Percentiles rank a stretch among this genome's conserved stretches.
These are phyloP conservation scores for Pisolithus sp. DNA, from an alignment of 768 basidiomycete species.

Conservation along the genomic window DNA sequence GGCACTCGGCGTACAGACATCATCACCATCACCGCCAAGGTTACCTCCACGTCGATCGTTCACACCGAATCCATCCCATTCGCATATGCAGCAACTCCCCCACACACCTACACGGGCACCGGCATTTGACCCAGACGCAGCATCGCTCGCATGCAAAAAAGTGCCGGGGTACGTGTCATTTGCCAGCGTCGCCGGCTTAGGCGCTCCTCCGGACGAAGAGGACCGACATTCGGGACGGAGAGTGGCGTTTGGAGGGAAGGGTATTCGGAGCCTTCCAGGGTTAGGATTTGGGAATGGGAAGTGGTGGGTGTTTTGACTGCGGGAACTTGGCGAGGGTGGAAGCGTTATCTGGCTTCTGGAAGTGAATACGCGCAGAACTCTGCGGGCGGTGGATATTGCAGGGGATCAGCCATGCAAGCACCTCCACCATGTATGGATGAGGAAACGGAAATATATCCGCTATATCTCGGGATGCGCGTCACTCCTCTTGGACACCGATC, in stretches of 20 bases:
- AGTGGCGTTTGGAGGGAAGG: conserved; percentile 10
- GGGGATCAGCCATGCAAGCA: too few species aligned
- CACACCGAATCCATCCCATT: conserved; percentile 7
- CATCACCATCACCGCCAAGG: not conserved
- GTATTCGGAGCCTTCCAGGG: conserved; percentile 12
- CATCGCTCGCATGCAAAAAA: conserved; percentile 48
- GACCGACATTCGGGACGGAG: conserved; percentile 26
- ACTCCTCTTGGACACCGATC: too few species aligned
- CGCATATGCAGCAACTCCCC: conserved; percentile 6
- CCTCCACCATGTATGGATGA: too few species aligned
- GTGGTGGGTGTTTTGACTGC: conserved; percentile 26
- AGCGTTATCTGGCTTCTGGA: not conserved
- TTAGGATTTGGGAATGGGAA: conserved; percentile 26
- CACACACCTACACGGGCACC: conserved; percentile 27
- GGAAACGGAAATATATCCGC: too few species aligned
- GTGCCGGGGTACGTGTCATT: conserved; percentile 67
- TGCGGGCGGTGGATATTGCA: too few species aligned
- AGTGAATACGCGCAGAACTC: too few species aligned
- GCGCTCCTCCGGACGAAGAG: conserved; percentile 46
- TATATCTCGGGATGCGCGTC: too few species aligned
- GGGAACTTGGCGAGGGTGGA: not conserved
- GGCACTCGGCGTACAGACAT: not conserved
- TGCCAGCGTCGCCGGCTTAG: conserved; percentile 59
- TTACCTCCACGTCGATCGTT: not conserved
- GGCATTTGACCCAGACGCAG: conserved; percentile 58